Evolutionary conservation across 2,329 filamentous ascomycete genomes (phyloP), one percentile per base, ranked within the genome.

Genomic region (Rhynchosporium agropyri): DNA sequence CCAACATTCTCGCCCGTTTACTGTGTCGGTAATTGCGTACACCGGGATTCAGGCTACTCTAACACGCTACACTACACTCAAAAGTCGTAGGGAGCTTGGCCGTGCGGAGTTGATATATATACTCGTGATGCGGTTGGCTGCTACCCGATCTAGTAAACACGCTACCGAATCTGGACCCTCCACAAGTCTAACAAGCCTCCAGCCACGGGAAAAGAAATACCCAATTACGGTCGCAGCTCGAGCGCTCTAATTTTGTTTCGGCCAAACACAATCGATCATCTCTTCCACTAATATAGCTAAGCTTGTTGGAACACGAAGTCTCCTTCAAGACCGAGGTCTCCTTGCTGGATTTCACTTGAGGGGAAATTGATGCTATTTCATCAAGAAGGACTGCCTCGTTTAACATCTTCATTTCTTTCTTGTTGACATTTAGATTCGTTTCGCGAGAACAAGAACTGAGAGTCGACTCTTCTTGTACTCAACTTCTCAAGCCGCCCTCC

Each of bases 291-390:
- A 53, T 13, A 8, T 10, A 13, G 7, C 33, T 53, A 38, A 33
- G 26, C 50, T 53, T 26, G 31, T 53, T 53, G 33, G 50, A 53
- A n/a, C 6, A n/a, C 8, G 38, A 26, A 4, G 3, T 31, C 31
- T 20, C 20, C 31, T 38, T 53, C 50, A 28, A 12, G 50, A 53
- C 50, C 50, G 50, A 53, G 50, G 50, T 15, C 26, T 29, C 29
- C 49, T 36, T 5, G 10, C 40, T 42, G 40, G 40, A 42, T 9
- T 43, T 13, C 2, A 15, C 7, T n/a, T 43, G 42, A 43, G 42
- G 42, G 42, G 42, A 43, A n/a, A 43, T 8, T 20, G 20, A 20
- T 20, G 8, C 15, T 20, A 38, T 38, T 53, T 53, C 31, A 53
- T 53, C 36, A 53, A 53, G 31, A 7, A 10, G 12, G 42, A 3